Evolutionary conservation across 2,329 filamentous ascomycete species (phyloP).

Genomic region (Colletotrichum limetticola): DNA sequence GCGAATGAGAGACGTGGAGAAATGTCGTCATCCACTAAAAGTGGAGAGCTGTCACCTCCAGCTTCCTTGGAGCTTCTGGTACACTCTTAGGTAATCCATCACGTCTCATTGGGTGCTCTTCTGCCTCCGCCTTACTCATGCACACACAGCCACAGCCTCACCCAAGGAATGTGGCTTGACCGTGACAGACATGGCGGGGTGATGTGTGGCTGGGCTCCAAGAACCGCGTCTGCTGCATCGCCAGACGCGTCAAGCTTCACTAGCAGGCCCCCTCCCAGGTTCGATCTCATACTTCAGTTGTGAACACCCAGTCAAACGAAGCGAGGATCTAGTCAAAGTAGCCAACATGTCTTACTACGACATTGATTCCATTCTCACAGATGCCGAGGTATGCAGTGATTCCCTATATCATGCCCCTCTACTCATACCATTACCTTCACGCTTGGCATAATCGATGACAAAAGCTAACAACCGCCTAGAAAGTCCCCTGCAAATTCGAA

Average conservation of each 20-base stretch:
- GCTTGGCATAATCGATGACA: not conserved
- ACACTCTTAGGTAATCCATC: constrained; percentile 8
- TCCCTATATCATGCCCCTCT: not conserved
- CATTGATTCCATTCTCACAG: constrained; percentile 84
- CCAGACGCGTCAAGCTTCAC: not conserved
- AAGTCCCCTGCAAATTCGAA: constrained; percentile 96
- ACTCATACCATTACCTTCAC: not conserved
- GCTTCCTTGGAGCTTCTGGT: not conserved
- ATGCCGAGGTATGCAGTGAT: constrained; percentile 74
- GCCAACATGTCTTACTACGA: constrained; percentile 79
- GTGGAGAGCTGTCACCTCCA: constrained; percentile 20
- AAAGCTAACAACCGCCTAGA: constrained; percentile 61
- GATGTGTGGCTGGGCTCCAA: not conserved
- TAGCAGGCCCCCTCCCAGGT: not conserved
- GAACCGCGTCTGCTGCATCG: not conserved
- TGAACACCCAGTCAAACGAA: not conserved
- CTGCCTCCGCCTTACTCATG: not conserved
- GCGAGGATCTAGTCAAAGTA: not conserved
- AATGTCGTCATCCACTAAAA: constrained; percentile 31
- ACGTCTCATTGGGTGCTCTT: not conserved
- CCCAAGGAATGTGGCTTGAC: not conserved
- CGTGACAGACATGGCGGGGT: not conserved
- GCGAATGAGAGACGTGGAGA: constrained; percentile 24
- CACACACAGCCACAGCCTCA: not conserved
- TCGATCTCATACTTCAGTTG: not conserved